Evolutionary conservation across 495 filamentous ascomycete genomes (phyloP), one percentile per base, ranked within the genome.

Genomic region (Sordaria brevicollis): DNA sequence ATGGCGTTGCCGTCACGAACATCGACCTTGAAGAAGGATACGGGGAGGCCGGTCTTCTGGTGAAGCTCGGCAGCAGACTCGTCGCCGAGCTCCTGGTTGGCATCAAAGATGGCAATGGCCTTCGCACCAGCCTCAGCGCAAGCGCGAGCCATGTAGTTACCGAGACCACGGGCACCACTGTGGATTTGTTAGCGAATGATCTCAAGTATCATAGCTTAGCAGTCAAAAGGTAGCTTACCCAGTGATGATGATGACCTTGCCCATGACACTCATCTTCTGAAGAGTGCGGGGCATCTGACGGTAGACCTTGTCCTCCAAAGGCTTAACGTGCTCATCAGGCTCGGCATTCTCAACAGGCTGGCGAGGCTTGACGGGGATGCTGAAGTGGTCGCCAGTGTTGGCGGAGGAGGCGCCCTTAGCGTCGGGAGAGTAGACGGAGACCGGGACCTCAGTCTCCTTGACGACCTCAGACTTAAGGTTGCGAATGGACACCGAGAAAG

Each of bases 11-110:
- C 87, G 66, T 93, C 89, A 72, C 90, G 89, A 36, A 93, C 89
- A 73, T 93, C 91, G 38, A 92, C 89, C 78, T 87, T 89, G 84
- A 91, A 91, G 84, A 92, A 93, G 31, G 86, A 86, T 49, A 90
- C 88, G 33, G 90, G 89, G 5, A 93, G 85, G 34, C 89, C 86
- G 37, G 89, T 88, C 79, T 88, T 85, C 72, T 86, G 81, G 78
- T 89, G 84, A 54, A 93, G 83, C 75, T 90, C 88, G 5, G 83
- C 85, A 1, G 89, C 90, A 15, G 90, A 78, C 72, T 84, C 79
- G 74, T 90, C 89, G 35, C 91, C 91, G n/a, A 91, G 84, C 29
- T 91, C 87, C 76, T 89, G 86, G 77, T 90, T 89, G 70, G 88
- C 86, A 73, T 93, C 91, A 71, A 93, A 86, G 73, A 93, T 91